Base-by-base conservation (phyloP, 345 rosid genomes). In the Theobroma cacao region DNA sequence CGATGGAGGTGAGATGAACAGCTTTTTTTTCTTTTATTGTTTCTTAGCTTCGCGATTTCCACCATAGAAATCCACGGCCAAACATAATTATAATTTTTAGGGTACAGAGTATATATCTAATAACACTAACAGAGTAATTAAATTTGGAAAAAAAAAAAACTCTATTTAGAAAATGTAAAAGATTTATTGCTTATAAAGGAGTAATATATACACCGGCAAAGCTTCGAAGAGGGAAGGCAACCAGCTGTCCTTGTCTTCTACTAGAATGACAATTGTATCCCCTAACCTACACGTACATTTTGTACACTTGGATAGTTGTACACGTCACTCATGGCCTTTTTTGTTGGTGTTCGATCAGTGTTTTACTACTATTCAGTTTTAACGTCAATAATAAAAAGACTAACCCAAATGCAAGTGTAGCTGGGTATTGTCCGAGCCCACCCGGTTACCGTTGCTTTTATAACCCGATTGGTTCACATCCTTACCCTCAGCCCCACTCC, bases 41-140 rank as follows among this genome's bases (percentile, higher is more conserved):
- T 9, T 31, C 59, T 33, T 47, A 41, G 77, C 82, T 86, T 84
- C 77, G 84, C 87, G 78, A 82, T 88, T 77, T 83, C 88, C 87
- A 78, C 89, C 87, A 62, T 82, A 83, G 86, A 83, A 82, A 80
- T 75, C 80, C 80, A 77, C 65, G 79, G 80, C 75, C 72, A 22
- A 47, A 59, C 75, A 74, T 52, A 72, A 52, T 50, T 33, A 52
- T 20, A 30, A 1, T 12, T 1, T 56, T 68, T 68, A 10, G 53
- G 50, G 24, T 26, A 4, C 24, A 24, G n/a, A 33, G 22, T 55
- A 22, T 18, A 15, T 20, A 41, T 20, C 2, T 41, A 75, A 61
- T 61, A 9, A 63, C 7, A 14, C 13, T 14, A 52, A 33, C 18
- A 34, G n/a, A 47, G 61, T 45, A 15, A 47, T 64, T 52, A 20